These are phyloP conservation scores for Fistulifera pelliculosa DNA, from an alignment of 108 stramenopile genomes.

Conservation along the genomic window DNA sequence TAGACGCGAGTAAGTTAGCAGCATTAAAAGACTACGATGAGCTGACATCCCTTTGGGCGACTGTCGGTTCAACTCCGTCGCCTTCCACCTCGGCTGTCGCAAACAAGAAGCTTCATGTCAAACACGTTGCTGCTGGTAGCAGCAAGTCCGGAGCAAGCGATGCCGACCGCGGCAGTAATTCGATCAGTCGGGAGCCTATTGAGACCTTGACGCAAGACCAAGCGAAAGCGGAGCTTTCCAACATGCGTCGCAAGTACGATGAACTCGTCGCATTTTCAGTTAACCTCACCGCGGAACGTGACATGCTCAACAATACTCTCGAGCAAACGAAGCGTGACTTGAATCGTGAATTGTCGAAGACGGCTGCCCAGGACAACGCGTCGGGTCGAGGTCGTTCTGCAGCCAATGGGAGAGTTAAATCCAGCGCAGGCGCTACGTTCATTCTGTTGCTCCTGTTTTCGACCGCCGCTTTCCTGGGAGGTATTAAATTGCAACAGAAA, in stretches of 20 bases:
- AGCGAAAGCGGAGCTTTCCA: conserved; percentile 52
- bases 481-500: too few species aligned
- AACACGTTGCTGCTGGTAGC: conserved; percentile 44
- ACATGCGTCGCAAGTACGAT: conserved; percentile 86
- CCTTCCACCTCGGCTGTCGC: conserved; percentile 21
- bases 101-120: conserved; percentile 82
- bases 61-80: conserved; percentile 24
- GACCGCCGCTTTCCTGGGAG: too few species aligned
- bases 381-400: background rate
- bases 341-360: conserved; percentile 53
- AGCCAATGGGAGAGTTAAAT: too few species aligned
- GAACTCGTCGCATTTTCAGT: conserved; percentile 88
- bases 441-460: too few species aligned
- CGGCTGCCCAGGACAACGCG: conserved; percentile 5
- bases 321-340: conserved; percentile 87
- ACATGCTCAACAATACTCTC: conserved; percentile 86
- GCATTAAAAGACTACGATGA: conserved; percentile 54
- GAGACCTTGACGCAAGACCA: conserved; percentile 66
- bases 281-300: conserved; percentile 88
- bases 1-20: conserved; percentile 16
- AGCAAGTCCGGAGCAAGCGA: conserved; percentile 1
- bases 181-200: conserved; percentile 16
- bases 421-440: too few species aligned
- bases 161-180: background rate
- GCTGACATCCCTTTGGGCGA: conserved; percentile 79